phyloP scores from a whole-genome alignment of 2,329 filamentous ascomycete genomes.

The Claviceps quebecensis region DNA sequence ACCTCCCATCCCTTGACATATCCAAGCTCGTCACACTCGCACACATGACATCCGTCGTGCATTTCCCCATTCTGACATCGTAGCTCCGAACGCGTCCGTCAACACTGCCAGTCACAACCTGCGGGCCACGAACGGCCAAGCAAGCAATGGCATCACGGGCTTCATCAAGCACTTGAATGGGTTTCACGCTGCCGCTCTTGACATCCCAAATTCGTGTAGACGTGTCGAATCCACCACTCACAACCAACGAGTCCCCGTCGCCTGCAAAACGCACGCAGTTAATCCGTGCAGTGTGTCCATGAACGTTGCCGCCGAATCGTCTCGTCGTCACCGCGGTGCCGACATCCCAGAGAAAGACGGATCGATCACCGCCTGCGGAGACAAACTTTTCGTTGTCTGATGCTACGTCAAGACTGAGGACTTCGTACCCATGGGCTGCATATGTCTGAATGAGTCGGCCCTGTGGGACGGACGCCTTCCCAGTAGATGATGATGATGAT shows the following conservation, averaged over 20 bases:
- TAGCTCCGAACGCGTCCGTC: constrained; percentile 74
- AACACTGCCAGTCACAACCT: constrained; percentile 64
- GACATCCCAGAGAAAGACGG: constrained; percentile 92
- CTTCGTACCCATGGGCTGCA: constrained; percentile 78
- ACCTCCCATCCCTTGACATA: constrained; percentile 58
- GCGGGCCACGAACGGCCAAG: constrained; percentile 32
- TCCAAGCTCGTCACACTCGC: constrained; percentile 61
- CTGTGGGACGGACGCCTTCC: constrained; percentile 22
- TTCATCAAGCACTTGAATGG: constrained; percentile 60
- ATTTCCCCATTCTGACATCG: constrained; percentile 63
- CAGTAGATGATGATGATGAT: constrained; percentile 13
- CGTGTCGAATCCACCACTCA: constrained; percentile 62
- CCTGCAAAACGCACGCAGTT: constrained; percentile 72
- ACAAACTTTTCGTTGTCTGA: constrained; percentile 72
- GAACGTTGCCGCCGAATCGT: constrained; percentile 48
- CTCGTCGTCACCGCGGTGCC: constrained; percentile 62
- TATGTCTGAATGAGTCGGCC: constrained; percentile 73
- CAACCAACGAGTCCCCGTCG: constrained; percentile 56
- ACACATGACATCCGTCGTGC: constrained; percentile 57
- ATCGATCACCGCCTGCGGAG: constrained; percentile 78
- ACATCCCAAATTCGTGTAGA: constrained; percentile 66
- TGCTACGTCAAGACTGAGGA: constrained; percentile 65
- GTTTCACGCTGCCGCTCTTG: constrained; percentile 38
- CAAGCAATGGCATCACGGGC: constrained; percentile 54
- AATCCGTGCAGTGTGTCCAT: constrained; percentile 57